phyloP scores from a whole-genome alignment of 2,329 filamentous ascomycete genomes.

The Fusarium denticulatum region DNA sequence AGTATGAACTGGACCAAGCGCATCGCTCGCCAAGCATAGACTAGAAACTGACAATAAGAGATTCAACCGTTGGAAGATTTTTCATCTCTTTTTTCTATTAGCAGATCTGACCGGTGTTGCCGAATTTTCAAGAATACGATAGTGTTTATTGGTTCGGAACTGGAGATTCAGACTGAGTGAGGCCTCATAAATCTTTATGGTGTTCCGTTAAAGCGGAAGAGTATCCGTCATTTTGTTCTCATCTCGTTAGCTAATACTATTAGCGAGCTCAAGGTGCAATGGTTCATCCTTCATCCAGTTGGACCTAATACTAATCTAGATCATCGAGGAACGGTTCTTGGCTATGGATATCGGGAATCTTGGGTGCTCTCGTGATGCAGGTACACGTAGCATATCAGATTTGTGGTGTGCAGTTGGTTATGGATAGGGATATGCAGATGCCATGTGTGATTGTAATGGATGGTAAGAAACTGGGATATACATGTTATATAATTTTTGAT shows the following conservation, averaged over 20 bases:
- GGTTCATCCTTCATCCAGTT: background rate
- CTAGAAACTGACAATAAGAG: background rate
- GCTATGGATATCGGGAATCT: conserved; percentile 8
- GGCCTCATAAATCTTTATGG: background rate
- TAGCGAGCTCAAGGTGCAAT: background rate
- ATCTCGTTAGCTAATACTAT: conserved; percentile 9
- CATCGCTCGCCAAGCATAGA: conserved; percentile 4
- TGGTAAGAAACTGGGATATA: background rate
- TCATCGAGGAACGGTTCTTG: conserved; percentile 12
- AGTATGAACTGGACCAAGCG: background rate
- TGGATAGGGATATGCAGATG: background rate
- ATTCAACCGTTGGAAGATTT: conserved; percentile 12
- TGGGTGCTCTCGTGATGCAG: conserved; percentile 18
- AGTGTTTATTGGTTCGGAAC: background rate
- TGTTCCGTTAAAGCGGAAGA: conserved; percentile 11
- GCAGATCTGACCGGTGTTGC: conserved; percentile 1
- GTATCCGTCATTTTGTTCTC: background rate
- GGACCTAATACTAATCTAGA: background rate
- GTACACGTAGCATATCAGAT: conserved; percentile 1
- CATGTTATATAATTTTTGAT: background rate
- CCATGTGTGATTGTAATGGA: background rate
- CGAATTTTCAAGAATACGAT: background rate
- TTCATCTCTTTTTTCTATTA: background rate
- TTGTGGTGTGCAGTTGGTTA: background rate
- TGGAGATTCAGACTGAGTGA: background rate